Evolutionary conservation across 164 flowering plant genomes (phyloP), one percentile per base, ranked within the genome.

Genomic region (Malania oleifera): DNA sequence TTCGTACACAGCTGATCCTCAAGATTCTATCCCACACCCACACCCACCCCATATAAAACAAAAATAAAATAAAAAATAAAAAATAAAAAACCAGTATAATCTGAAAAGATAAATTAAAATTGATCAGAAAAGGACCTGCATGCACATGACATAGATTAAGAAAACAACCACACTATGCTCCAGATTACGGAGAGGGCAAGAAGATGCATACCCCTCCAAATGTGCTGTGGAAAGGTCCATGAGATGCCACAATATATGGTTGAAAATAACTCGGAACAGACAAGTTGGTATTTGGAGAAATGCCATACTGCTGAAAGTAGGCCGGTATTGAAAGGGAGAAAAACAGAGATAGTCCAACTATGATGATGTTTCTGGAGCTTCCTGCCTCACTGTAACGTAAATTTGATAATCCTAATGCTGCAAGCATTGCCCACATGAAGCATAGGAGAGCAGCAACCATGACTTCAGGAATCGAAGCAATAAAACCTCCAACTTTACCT

Each of bases 351-450:
- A 93, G 70, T 11, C 99, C 99, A 52, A 93, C 92, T 23, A 93
- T 93, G 69, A 93, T 90, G 22, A 91, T 90, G 58, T 93, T 93
- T 60, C 99, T 80, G 23, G 99, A 93, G 80, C 99, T 93, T 74
- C 97, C 97, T 7, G 99, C 97, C 67, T 93, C 97, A 69, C 97
- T 93, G 59, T 93, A 93, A 3, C 97, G 89, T 52, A 93, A 69
- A 73, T 88, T 90, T 59, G 99, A 93, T 65, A 93, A 69, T 43
- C 99, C 99, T 62, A 93, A 71, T 40, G 99, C 99, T 1, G 91
- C 74, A 64, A 93, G 95, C 97, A 93, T 83, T n/a, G 83, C 96
- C 97, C 99, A 93, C 96, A 91, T 93, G 73, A 88, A 81, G 80
- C 99, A 93, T 24, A 90, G 78, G 8, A 93, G 84, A 62, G 85